phyloP scores from a whole-genome alignment of 2,329 filamentous ascomycete species.

The Neophaeococcomyces aloes region DNA sequence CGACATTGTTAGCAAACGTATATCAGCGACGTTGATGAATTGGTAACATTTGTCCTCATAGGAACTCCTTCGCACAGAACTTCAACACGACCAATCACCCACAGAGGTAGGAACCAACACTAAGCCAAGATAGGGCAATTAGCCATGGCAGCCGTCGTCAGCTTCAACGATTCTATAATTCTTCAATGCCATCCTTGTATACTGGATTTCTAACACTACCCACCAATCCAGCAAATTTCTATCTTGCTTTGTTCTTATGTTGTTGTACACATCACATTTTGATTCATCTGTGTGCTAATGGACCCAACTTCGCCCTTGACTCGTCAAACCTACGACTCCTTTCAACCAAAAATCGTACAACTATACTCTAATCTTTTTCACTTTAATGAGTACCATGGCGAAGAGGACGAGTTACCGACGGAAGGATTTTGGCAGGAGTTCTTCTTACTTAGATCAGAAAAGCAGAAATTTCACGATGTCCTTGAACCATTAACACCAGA shows the following conservation, averaged over 20 bases:
- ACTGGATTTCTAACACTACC: not conserved
- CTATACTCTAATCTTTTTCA: constrained; percentile 77
- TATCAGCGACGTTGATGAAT: too few species aligned
- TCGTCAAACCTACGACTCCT: constrained; percentile 80
- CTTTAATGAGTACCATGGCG: constrained; percentile 28
- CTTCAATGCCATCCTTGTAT: not conserved
- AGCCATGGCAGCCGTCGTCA: constrained; percentile 1
- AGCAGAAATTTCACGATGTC: constrained; percentile 54
- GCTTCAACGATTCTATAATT: constrained; percentile 1
- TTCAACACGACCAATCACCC: too few species aligned
- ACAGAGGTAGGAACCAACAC: too few species aligned
- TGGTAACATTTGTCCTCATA: too few species aligned
- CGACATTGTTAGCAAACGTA: too few species aligned
- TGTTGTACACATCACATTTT: not conserved
- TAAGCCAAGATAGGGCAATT: too few species aligned
- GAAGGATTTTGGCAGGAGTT: constrained; percentile 96
- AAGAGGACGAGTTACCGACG: constrained; percentile 57
- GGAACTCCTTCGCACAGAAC: too few species aligned
- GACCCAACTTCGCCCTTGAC: constrained; percentile 73
- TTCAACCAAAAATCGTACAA: constrained; percentile 86
- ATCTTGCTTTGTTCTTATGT: not conserved
- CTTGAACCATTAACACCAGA: constrained; percentile 62
- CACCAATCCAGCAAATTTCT: not conserved
- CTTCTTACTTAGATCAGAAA: constrained; percentile 78
- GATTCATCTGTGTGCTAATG: constrained; percentile 31